Conservation (phyloP, 768 basidiomycete species). For the Fibroporia radiculosa region DNA sequence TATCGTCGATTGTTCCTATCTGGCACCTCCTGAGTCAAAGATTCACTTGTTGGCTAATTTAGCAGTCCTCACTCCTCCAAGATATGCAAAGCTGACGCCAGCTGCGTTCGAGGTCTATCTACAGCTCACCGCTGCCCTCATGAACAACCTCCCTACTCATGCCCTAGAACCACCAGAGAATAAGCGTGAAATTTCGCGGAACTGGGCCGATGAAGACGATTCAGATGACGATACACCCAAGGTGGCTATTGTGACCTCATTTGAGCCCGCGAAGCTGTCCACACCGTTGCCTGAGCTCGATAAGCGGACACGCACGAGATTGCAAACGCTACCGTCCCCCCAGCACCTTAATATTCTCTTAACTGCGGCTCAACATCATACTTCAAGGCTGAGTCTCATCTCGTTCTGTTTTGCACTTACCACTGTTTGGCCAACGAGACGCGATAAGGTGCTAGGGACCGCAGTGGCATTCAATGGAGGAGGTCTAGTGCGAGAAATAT, state of each 20-base stretch:
- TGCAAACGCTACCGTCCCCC: conserved; percentile 47
- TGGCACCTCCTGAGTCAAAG: conserved; percentile 16
- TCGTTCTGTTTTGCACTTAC: conserved; percentile 50
- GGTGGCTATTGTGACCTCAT: conserved; percentile 32
- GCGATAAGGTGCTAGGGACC: conserved; percentile 49
- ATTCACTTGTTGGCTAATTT: conserved; percentile 71
- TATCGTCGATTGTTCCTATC: conserved; percentile 5
- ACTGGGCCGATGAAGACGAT: conserved; percentile 18
- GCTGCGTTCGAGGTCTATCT: conserved; percentile 46
- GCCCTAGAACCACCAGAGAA: conserved; percentile 39
- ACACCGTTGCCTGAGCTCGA: conserved; percentile 40
- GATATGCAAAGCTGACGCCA: conserved; percentile 43
- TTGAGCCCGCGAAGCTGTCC: conserved; percentile 15
- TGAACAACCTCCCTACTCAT: conserved; percentile 46
- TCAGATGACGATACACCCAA: conserved; percentile 21
- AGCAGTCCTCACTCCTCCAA: conserved; percentile 52
- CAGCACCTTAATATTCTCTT: conserved; percentile 51
- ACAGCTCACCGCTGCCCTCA: conserved; percentile 38
- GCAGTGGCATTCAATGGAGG: conserved; percentile 45
- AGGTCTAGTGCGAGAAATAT: conserved; percentile 69
- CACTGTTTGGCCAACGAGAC: conserved; percentile 50
- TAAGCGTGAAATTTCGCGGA: conserved; percentile 1
- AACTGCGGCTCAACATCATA: conserved; percentile 31
- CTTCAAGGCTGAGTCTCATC: conserved; percentile 41
- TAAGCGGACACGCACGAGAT: conserved; percentile 50